These are phyloP conservation scores for Magnolia kwangsiensis DNA, from an alignment of 164 flowering plant species.

Conservation along the genomic window DNA sequence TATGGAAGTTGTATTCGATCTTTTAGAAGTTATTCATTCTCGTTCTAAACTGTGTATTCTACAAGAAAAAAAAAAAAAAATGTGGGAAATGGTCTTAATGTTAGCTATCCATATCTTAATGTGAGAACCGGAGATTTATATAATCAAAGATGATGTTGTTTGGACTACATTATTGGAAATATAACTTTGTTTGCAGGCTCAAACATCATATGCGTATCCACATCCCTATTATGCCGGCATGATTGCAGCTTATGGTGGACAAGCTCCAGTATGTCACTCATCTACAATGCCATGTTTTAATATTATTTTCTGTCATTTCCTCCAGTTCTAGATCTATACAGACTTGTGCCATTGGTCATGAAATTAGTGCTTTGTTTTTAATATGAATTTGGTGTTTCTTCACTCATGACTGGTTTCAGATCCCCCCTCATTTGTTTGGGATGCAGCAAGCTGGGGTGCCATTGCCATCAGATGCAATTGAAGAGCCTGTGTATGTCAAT, in stretches of 20 bases:
- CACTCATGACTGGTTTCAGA: slow-evolving; percentile 33
- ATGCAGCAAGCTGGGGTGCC: slow-evolving; percentile 67
- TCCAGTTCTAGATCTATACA: background rate
- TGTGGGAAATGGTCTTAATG: no score
- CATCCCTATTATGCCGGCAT: slow-evolving; percentile 90
- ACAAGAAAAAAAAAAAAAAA: no score
- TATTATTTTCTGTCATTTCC: background rate
- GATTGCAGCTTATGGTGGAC: slow-evolving; percentile 77
- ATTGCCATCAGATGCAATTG: slow-evolving; percentile 65
- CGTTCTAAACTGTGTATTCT: no score
- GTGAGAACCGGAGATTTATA: no score
- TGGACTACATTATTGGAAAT: background rate
- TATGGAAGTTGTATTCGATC: no score
- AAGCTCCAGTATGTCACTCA: slow-evolving; percentile 54
- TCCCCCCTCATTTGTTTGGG: slow-evolving; percentile 65
- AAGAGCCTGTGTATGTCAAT: slow-evolving; percentile 77
- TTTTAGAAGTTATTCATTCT: no score
- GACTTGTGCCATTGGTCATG: background rate
- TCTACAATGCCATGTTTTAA: background rate
- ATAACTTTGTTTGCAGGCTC: slow-evolving; percentile 36
- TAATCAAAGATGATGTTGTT: background rate
- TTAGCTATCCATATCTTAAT: no score
- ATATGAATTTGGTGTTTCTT: background rate
- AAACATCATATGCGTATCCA: slow-evolving; percentile 69
- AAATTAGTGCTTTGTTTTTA: background rate